Base-by-base conservation (phyloP, 2,329 filamentous ascomycete species). In the Diplodia seriata region DNA sequence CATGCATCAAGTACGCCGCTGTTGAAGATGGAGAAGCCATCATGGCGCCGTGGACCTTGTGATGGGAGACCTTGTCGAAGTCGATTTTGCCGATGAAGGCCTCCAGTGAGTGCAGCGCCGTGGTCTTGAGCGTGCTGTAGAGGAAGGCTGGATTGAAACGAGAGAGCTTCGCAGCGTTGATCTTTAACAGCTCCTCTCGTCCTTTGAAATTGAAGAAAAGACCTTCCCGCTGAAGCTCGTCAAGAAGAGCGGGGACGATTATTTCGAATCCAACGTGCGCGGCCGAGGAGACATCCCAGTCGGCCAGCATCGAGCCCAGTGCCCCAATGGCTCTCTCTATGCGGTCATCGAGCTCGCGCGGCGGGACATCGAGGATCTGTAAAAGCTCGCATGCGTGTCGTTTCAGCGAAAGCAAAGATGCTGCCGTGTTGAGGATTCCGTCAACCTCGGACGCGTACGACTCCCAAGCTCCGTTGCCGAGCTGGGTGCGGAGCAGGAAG, bases 11-110 rank as follows among this genome's bases (percentile, higher is more conserved):
- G 66, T 78, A 79, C 29, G 76, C 79, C 0, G 80, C 80, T 0
- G 80, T 82, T 0, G 80, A 78, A 1, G 79, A 78, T 8, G 81
- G 80, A 0, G 79, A 81, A 2, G 71, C 78, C 71, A 81, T 73
- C 71, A 81, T 78, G 7, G 72, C 73, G 2, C 78, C 79, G 54
- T 73, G 68, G 12, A 71, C 68, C 62, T 71, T 74, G 59, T 79
- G 77, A 15, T 80, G 77, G 14, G 66, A 68, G 7, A 81, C 69
- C 53, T 71, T 73, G 59, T 79, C 71, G 67, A 82, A 82, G 49
- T 81, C 75, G 23, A 79, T 69, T 47, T 69, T 73, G 11, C 79
- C 76, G 23, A 77, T 73, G 56, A 81, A 79, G 0, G 78, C 78
- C 61, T 82, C 81, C 0, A 82, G 70, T 0, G 79, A 81, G 67